Percentiles rank a stretch among this genome's conserved stretches.
These are phyloP conservation scores for Macadamia tetraphylla DNA, from an alignment of 164 flowering plant genomes.

Conservation along the genomic window DNA sequence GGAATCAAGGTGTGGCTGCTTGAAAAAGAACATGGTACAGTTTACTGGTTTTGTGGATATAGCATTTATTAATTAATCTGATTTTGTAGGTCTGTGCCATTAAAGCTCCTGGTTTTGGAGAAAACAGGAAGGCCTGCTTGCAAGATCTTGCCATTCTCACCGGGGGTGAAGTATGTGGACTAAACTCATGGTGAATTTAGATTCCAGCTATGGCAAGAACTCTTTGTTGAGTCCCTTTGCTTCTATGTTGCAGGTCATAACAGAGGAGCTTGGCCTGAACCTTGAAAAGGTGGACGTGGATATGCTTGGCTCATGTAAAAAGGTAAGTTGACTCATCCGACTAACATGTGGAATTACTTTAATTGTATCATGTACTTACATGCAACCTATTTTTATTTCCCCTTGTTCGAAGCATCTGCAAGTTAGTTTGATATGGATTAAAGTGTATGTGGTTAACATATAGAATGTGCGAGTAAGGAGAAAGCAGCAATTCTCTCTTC, in stretches of 20 bases:
- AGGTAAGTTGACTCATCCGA: slow-evolving; percentile 11
- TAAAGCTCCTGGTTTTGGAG: slow-evolving; percentile 98
- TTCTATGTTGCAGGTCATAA: slow-evolving; percentile 46
- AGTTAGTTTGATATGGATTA: no score
- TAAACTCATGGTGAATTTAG: neutral
- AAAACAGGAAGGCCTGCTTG: slow-evolving; percentile 71
- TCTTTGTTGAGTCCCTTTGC: neutral
- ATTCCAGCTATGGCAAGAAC: neutral
- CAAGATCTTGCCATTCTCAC: slow-evolving; percentile 86
- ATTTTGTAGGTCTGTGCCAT: slow-evolving; percentile 73
- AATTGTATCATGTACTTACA: no score
- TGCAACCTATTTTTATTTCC: no score
- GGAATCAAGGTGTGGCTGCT: slow-evolving; percentile 67
- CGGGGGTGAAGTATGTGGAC: slow-evolving; percentile 53
- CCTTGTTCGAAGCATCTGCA: no score
- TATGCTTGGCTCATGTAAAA: slow-evolving; percentile 80
- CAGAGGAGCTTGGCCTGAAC: slow-evolving; percentile 86
- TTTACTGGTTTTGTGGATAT: neutral
- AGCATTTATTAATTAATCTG: neutral
- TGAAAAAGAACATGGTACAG: neutral
- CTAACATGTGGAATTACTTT: no score
- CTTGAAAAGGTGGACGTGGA: slow-evolving; percentile 68
- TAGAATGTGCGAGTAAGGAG: no score
- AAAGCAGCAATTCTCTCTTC: no score
- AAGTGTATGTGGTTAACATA: no score